These are phyloP conservation scores for Termitomyces sp. DNA, from an alignment of 768 basidiomycete species.

Conservation along the genomic window DNA sequence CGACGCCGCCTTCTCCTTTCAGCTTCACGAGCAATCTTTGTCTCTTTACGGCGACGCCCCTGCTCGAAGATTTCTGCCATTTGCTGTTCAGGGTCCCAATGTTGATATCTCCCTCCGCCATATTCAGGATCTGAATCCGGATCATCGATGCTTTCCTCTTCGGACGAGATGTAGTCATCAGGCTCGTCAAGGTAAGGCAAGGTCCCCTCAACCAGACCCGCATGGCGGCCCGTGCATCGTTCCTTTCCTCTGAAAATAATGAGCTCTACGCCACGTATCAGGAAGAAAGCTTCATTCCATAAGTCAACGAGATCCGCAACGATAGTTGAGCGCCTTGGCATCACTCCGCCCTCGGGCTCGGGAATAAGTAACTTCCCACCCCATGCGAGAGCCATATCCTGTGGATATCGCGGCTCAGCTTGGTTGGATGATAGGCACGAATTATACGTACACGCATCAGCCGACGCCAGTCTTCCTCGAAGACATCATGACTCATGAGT, in stretches of 20 bases:
- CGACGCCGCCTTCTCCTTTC: constrained; percentile 58
- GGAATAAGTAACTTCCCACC: constrained; percentile 67
- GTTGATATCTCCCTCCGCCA: constrained; percentile 27
- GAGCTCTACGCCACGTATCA: constrained; percentile 68
- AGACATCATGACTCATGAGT: constrained; percentile 71
- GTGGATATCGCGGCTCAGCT: neutral
- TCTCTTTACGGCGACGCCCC: constrained; percentile 46
- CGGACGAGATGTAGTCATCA: constrained; percentile 35
- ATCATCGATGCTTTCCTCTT: constrained; percentile 27
- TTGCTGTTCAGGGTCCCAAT: constrained; percentile 24
- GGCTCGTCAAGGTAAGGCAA: constrained; percentile 43
- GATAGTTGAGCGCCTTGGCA: constrained; percentile 53
- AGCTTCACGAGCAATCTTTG: constrained; percentile 28
- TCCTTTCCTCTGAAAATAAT: constrained; percentile 78
- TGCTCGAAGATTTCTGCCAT: constrained; percentile 42
- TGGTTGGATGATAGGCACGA: neutral
- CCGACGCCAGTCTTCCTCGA: constrained; percentile 73
- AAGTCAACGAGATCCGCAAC: constrained; percentile 69
- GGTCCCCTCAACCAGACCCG: constrained; percentile 49
- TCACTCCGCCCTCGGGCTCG: constrained; percentile 37
- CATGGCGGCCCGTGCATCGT: constrained; percentile 61
- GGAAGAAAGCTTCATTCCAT: constrained; percentile 78
- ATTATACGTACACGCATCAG: constrained; percentile 58
- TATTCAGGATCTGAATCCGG: constrained; percentile 38
- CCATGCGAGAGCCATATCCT: constrained; percentile 79